These are phyloP conservation scores for Pyrus communis DNA, from an alignment of 306 rosid genomes.

Conservation along the genomic window DNA sequence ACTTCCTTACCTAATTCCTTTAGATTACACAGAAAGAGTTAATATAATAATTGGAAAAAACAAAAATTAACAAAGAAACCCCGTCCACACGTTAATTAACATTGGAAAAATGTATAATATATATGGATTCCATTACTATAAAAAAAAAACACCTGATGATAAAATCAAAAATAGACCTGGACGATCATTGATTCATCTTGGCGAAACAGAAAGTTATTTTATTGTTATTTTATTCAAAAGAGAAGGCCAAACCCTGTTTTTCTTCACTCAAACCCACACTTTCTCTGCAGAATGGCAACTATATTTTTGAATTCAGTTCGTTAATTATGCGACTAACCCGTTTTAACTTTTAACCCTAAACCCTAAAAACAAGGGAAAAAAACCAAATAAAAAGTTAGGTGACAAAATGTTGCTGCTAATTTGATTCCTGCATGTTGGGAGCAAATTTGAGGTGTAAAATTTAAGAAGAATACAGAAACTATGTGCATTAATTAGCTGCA, in stretches of 20 bases:
- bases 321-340: conserved; percentile 23
- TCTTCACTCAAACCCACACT: background rate
- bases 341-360: conserved; percentile 8
- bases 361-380: background rate
- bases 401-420: background rate
- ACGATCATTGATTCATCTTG: background rate
- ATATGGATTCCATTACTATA: background rate
- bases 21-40: background rate
- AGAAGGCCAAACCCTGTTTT: background rate
- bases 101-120: background rate
- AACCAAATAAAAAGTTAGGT: background rate
- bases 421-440: background rate
- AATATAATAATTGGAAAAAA: too few species aligned
- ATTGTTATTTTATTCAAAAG: background rate
- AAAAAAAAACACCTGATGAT: background rate
- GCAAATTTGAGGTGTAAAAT: background rate
- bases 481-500: background rate
- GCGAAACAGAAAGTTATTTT: background rate
- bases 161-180: background rate
- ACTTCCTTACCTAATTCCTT: background rate
- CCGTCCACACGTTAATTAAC: conserved; percentile 8
- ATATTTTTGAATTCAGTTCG: background rate
- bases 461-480: background rate
- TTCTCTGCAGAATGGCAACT: background rate
- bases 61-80: background rate